Base-by-base conservation (phyloP, 1,284 basidiomycete species). In the Pseudozyma tsukubaensis region DNA sequence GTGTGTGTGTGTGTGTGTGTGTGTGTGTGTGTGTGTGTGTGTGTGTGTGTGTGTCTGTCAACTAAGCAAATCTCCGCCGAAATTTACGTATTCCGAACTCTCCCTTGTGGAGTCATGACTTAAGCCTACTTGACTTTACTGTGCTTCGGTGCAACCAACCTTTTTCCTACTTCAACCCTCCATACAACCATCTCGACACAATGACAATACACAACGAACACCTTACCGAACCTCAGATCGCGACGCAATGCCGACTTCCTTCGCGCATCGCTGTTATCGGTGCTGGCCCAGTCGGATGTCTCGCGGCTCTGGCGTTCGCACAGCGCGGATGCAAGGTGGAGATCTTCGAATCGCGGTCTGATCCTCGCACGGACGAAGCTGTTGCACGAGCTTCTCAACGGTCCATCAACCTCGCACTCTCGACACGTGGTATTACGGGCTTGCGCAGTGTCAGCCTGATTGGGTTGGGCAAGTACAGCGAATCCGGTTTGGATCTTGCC, bases 361-460 rank as follows among this genome's bases (percentile, higher is more conserved):
- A 82, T 45, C 59, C 62, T 13, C 84, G 61, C 51, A 69, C 77
- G 36, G 69, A 68, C 62, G 56, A 61, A 40, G 74, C 75, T 21
- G 50, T 60, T 18, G 59, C 64, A 24, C 60, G 50, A 39, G 57
- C 70, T 13, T 61, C 71, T 51, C 67, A 74, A 57, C 90, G 96
- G 64, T 96, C 93, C 59, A 97, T 99, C 87, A 99, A 99, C 87
- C 88, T 99, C 54, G 95, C 95, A 37, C 94, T 99, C 72, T 97
- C 94, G 18, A 90, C 94, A 63, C 90, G 96, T 57, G 96, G 95
- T 66, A 91, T 98, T 60, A 89, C 91, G 73, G 95, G 95, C 36
- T 87, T 98, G 45, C 88, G 91, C 77, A 89, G 90, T 53, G 89
- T 98, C 76, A 61, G 49, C 32, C 57, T 65, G 8, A 65, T 64